Evolutionary conservation across 257 asterid genomes (phyloP), one percentile per base, ranked within the genome.

Genomic region (Forsythia suspensa): DNA sequence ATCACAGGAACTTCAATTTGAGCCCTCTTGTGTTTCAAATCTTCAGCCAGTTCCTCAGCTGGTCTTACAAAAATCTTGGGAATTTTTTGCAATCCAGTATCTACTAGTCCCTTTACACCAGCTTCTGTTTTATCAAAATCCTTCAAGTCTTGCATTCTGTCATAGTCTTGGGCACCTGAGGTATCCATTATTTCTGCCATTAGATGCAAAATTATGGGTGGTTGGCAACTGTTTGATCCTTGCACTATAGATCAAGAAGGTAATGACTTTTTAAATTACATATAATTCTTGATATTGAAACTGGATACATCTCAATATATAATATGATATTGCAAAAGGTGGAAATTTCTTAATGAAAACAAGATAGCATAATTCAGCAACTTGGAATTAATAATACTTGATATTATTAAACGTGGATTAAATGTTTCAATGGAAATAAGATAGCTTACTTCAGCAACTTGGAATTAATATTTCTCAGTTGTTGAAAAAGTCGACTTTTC

Each of bases 21-120:
- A 20, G 67, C 8, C 1, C 67, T 69, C 16, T 59, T 70, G 72
- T 5, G 10, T 3, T 68, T 44, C 6, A 70, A 74, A 48, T 85
- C 84, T 43, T 72, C 43, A 51, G 67, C 72, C 9, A 74, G 66
- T 37, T 83, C 87, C 39, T 82, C 84, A 0, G 82, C 9, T 41
- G 83, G 83, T 46, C 87, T 80, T 74, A 85, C 77, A 37, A 90
- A 90, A 34, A 90, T 83, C 15, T 43, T 8, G 34, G 94, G 92
- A 11, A 90, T 16, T 51, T 83, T 85, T 15, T n/a, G 46, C n/a
- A 83, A 3, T 18, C 91, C 94, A 12, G 89, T 73, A 68, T 88
- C 96, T 0, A 70, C 5, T 5, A 91, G 82, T 6, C 93, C 93
- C 85, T 90, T 90, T 1, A 89, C 95, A 3, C 95, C 95, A n/a